Evolutionary conservation across 225 moss, liverwort and hornwort species (phyloP).

Genomic region (Thuidium tamariscinum): DNA sequence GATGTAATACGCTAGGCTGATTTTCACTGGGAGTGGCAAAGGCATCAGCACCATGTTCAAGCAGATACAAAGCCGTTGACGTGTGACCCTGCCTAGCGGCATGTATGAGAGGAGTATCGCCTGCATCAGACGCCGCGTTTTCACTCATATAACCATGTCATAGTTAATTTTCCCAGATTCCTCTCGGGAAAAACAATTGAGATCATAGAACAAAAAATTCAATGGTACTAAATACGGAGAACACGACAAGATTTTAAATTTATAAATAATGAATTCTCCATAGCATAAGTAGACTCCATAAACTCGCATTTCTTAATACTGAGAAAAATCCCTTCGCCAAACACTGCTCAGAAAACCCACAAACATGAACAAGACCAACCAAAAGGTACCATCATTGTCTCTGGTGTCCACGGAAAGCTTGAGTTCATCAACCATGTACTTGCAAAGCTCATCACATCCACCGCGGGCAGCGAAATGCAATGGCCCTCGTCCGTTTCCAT

Average conservation of each 20-base stretch:
- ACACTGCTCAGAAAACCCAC: background rate
- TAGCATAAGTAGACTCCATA: background rate
- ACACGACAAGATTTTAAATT: background rate
- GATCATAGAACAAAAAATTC: background rate
- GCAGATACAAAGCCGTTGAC: conserved; percentile 59
- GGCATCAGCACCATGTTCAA: conserved; percentile 75
- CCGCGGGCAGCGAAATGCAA: conserved; percentile 85
- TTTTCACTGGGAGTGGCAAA: conserved; percentile 56
- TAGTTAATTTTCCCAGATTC: background rate
- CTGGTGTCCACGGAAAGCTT: conserved; percentile 63
- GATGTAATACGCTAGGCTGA: conserved; percentile 71
- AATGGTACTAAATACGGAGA: background rate
- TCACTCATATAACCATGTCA: background rate
- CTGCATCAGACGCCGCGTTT: conserved; percentile 16
- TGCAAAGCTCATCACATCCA: conserved; percentile 65
- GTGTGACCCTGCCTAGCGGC: conserved; percentile 70
- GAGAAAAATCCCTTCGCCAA: background rate
- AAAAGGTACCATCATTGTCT: conserved; percentile 60
- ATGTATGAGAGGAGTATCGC: conserved; percentile 93
- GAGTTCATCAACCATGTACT: conserved; percentile 74
- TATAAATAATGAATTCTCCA: background rate
- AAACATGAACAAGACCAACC: background rate
- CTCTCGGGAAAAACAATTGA: background rate
- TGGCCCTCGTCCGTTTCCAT: conserved; percentile 83
- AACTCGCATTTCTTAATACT: background rate